Evolutionary conservation across 2,329 filamentous ascomycete species (phyloP).

Genomic region (Akanthomyces uredinophilus): DNA sequence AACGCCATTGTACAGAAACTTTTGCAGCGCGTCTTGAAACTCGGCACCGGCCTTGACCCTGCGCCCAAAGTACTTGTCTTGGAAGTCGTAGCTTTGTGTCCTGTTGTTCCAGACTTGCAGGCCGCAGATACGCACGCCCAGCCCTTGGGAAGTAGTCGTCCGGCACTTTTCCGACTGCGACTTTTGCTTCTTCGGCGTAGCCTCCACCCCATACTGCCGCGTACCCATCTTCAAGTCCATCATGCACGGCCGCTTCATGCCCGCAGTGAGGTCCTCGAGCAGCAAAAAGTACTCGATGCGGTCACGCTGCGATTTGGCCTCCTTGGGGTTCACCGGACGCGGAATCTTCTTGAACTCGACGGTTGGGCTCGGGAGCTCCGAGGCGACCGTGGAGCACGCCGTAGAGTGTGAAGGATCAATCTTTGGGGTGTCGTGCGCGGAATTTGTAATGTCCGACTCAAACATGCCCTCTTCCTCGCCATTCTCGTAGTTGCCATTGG

Average conservation of each 20-base stretch:
- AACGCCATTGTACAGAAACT: constrained; percentile 86
- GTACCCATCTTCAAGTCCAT: constrained; percentile 99
- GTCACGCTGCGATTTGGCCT: constrained; percentile 59
- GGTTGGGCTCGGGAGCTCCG: constrained; percentile 34
- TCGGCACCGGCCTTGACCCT: constrained; percentile 80
- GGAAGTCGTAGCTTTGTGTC: constrained; percentile 81
- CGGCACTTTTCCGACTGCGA: constrained; percentile 93
- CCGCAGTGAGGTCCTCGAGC: constrained; percentile 89
- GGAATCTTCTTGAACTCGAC: constrained; percentile 39
- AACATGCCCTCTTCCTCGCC: constrained; percentile 44
- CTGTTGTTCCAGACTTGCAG: constrained; percentile 93
- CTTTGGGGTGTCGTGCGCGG: constrained; percentile 2
- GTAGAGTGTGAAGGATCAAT: constrained; percentile 30
- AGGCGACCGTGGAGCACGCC: constrained; percentile 27
- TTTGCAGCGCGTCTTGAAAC: constrained; percentile 81
- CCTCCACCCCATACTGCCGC: constrained; percentile 91
- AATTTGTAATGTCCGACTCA: constrained; percentile 8
- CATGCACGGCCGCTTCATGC: constrained; percentile 94
- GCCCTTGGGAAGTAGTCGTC: constrained; percentile 81
- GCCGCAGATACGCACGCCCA: constrained; percentile 90
- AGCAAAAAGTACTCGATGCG: constrained; percentile 90
- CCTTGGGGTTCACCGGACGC: constrained; percentile 69
- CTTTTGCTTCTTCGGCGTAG: constrained; percentile 82
- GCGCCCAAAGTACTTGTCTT: constrained; percentile 96
- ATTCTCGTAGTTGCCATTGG: constrained; percentile 39